A percentile compares a stretch with the other conserved stretches of the same genome.
These are phyloP conservation scores for Colletotrichum tropicale DNA, from an alignment of 2,329 filamentous ascomycete species.

Conservation along the genomic window DNA sequence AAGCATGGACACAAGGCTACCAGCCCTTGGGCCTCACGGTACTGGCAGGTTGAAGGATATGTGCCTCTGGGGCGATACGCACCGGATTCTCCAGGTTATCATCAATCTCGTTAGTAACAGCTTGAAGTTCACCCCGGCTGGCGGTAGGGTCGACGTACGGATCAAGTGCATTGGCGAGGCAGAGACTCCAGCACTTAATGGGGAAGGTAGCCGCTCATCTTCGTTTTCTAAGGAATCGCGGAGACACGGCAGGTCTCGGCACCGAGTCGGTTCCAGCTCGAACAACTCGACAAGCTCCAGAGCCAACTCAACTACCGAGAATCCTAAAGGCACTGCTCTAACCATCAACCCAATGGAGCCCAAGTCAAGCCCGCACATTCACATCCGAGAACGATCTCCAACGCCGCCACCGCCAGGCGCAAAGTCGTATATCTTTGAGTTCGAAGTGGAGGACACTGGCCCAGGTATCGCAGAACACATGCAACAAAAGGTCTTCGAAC, in stretches of 20 bases:
- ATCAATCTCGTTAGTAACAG: conserved; percentile 94
- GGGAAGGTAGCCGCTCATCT: conserved; percentile 53
- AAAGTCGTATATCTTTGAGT: conserved; percentile 78
- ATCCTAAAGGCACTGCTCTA: conserved; percentile 54
- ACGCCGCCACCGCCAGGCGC: conserved; percentile 66
- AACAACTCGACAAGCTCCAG: conserved; percentile 56
- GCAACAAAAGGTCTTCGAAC: conserved; percentile 87
- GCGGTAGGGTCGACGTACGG: conserved; percentile 75
- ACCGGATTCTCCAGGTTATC: conserved; percentile 88
- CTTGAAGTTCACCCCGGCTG: conserved; percentile 84
- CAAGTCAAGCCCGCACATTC: conserved; percentile 51
- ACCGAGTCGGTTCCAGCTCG: conserved; percentile 53
- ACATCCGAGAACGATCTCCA: conserved; percentile 58
- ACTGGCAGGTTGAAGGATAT: conserved; percentile 79
- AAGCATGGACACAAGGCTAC: conserved; percentile 41
- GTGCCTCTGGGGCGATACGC: conserved; percentile 90
- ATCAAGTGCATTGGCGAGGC: conserved; percentile 75
- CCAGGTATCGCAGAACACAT: conserved; percentile 82
- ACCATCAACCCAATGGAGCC: conserved; percentile 68
- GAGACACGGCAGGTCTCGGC: conserved; percentile 44
- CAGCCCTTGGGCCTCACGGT: conserved; percentile 68
- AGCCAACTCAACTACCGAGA: conserved; percentile 28
- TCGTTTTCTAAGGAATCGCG: conserved; percentile 55
- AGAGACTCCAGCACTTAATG: conserved; percentile 38
- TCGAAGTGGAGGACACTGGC: conserved; percentile 87